Evolutionary conservation across 2,329 filamentous ascomycete genomes (phyloP).

Genomic region (Lasiodiplodia sp.): DNA sequence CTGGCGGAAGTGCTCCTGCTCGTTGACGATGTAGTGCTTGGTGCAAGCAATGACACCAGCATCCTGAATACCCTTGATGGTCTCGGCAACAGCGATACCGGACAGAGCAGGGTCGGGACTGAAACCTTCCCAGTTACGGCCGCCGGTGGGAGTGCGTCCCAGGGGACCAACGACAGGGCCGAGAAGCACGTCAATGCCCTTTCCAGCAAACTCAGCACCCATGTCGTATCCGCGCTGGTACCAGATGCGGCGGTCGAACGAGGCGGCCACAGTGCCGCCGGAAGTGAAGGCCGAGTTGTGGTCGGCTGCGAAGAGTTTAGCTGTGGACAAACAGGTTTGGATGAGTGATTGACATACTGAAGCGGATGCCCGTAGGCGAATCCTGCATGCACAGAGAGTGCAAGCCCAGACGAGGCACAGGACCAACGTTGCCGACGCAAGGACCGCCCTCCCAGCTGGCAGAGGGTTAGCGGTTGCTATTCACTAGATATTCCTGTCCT

Average conservation of each 20-base stretch:
- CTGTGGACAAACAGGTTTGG: neutral
- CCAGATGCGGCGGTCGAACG: slow-evolving; percentile 78
- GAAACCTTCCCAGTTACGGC: slow-evolving; percentile 75
- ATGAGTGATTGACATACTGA: slow-evolving; percentile 51
- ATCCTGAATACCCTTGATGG: slow-evolving; percentile 80
- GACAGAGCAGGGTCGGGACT: slow-evolving; percentile 79
- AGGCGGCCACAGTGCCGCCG: slow-evolving; percentile 81
- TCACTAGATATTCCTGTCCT: neutral
- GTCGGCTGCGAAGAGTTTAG: slow-evolving; percentile 60
- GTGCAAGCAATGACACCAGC: slow-evolving; percentile 83
- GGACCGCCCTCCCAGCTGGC: slow-evolving; percentile 70
- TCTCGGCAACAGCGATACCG: slow-evolving; percentile 74
- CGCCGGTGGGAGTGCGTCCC: slow-evolving; percentile 71
- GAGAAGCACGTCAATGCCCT: slow-evolving; percentile 77
- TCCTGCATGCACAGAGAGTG: slow-evolving; percentile 86
- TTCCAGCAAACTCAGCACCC: slow-evolving; percentile 76
- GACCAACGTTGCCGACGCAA: slow-evolving; percentile 78
- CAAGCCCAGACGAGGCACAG: slow-evolving; percentile 73
- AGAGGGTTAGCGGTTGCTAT: slow-evolving; percentile 31
- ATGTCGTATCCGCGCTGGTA: slow-evolving; percentile 74
- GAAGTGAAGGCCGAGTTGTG: slow-evolving; percentile 83
- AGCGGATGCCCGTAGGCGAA: slow-evolving; percentile 79
- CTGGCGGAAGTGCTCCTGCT: slow-evolving; percentile 77
- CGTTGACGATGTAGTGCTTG: slow-evolving; percentile 72
- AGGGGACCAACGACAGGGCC: slow-evolving; percentile 80